Conservation (phyloP, 139 green algal species). For the Chlorella sp. region DNA sequence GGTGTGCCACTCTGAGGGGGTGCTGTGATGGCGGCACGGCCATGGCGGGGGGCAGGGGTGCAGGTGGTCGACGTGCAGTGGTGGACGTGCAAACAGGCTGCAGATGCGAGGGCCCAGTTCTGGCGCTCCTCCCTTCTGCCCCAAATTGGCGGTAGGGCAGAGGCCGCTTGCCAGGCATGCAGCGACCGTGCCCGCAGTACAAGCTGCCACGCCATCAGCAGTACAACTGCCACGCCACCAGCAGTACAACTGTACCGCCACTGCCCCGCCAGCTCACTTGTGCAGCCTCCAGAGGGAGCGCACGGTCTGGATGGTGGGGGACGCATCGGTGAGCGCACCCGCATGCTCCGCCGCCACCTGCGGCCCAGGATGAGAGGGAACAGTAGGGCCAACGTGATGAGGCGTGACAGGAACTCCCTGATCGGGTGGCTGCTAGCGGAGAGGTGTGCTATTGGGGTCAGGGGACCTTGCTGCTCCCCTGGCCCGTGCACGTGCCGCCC, state of each 20-base stretch:
- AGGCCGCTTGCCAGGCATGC: not conserved
- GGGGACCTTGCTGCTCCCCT: too few relatives aligned
- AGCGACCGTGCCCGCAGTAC: not conserved
- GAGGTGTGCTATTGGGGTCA: too few relatives aligned
- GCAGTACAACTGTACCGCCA: not conserved
- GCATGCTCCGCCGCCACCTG: slow-evolving; percentile 25
- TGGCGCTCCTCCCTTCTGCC: not conserved
- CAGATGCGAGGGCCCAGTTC: not conserved
- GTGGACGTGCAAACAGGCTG: too few relatives aligned
- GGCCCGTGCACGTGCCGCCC: too few relatives aligned
- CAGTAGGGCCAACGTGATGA: not conserved
- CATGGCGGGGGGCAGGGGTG: too few relatives aligned
- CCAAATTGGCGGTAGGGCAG: too few relatives aligned
- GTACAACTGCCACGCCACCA: not conserved
- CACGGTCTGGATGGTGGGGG: slow-evolving; percentile 48
- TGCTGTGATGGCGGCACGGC: too few relatives aligned
- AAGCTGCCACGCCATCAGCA: not conserved
- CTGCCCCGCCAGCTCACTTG: not conserved
- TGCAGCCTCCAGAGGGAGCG: slow-evolving; percentile 45
- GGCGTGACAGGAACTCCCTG: too few relatives aligned
- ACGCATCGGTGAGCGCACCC: slow-evolving; percentile 6
- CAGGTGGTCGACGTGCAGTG: too few relatives aligned
- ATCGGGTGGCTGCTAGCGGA: too few relatives aligned
- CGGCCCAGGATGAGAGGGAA: not conserved
- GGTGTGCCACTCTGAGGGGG: too few relatives aligned